phyloP scores from a whole-genome alignment of 768 basidiomycete genomes.

The Russula vinacea region DNA sequence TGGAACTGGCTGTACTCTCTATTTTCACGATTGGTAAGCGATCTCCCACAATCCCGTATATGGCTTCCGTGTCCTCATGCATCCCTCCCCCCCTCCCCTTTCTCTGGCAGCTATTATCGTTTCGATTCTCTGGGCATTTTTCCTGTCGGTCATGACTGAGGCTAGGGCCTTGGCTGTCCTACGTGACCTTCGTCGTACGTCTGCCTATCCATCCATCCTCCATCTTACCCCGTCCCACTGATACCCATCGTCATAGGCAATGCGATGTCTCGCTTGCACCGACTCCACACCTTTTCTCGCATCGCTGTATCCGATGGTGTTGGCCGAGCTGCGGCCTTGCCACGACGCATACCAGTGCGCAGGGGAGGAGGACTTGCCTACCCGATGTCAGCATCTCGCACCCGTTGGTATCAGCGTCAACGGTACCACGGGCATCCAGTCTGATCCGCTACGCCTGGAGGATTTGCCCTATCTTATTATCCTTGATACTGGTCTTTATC shows the following conservation, averaged over 20 bases:
- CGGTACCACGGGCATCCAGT: background rate
- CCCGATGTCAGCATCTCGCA: background rate
- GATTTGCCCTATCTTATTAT: no score
- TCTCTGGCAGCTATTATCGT: constrained; percentile 3
- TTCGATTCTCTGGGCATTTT: background rate
- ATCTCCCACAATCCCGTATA: background rate
- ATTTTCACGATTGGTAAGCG: background rate
- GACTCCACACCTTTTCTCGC: background rate
- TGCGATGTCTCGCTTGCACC: background rate
- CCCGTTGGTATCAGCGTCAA: background rate
- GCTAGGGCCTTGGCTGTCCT: background rate
- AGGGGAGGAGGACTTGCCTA: background rate
- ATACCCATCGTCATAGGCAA: background rate
- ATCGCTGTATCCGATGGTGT: background rate
- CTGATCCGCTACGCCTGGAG: background rate
- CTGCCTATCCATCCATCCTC: background rate
- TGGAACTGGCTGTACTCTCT: background rate
- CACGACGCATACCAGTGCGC: constrained; percentile 4
- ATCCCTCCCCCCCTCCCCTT: background rate
- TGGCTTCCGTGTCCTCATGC: background rate
- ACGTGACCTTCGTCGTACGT: background rate
- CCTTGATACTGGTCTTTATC: no score
- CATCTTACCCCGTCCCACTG: background rate
- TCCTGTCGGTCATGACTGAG: background rate
- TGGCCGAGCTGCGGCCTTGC: background rate